These are phyloP conservation scores for Phytophthora boehmeriae DNA, from an alignment of 352 stramenopile species.

Conservation along the genomic window DNA sequence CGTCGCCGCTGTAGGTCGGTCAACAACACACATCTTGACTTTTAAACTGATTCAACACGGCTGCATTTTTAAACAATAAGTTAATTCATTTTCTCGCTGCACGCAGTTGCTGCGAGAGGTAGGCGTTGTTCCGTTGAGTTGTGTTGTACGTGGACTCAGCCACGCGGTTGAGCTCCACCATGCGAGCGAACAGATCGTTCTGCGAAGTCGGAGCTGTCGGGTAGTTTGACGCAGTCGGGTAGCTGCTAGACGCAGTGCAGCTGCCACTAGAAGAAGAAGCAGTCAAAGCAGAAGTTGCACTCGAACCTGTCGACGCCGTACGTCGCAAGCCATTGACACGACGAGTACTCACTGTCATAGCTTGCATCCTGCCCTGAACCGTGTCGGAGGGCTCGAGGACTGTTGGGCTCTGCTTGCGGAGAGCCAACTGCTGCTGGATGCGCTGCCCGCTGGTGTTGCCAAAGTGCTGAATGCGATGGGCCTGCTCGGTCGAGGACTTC, in stretches of 20 bases:
- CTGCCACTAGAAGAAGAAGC: constrained; percentile 2
- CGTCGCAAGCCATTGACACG: constrained; percentile 14
- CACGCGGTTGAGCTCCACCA: constrained; percentile 33
- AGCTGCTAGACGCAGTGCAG: constrained; percentile 1
- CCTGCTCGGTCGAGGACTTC: constrained; percentile 15
- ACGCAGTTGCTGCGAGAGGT: constrained; percentile 27
- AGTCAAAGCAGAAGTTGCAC: background rate
- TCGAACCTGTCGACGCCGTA: constrained; percentile 16
- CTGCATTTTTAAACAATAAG: background rate
- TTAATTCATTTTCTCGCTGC: constrained; percentile 6
- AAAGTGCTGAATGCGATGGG: constrained; percentile 11
- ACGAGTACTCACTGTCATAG: constrained; percentile 1
- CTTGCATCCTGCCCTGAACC: constrained; percentile 5
- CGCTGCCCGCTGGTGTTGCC: background rate
- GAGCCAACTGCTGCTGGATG: constrained; percentile 20
- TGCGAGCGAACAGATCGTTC: constrained; percentile 26
- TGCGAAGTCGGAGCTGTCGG: constrained; percentile 8
- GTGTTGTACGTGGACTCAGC: constrained; percentile 40
- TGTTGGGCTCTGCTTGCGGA: constrained; percentile 10
- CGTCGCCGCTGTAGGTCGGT: too few species aligned
- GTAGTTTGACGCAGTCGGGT: constrained; percentile 1
- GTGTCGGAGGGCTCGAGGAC: constrained; percentile 5
- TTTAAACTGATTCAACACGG: too few species aligned
- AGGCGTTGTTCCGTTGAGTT: constrained; percentile 27
- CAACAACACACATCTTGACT: too few species aligned